Evolutionary conservation across 805 yeast genomes (phyloP).

Genomic region (Vanderwaltozyma polyspora): DNA sequence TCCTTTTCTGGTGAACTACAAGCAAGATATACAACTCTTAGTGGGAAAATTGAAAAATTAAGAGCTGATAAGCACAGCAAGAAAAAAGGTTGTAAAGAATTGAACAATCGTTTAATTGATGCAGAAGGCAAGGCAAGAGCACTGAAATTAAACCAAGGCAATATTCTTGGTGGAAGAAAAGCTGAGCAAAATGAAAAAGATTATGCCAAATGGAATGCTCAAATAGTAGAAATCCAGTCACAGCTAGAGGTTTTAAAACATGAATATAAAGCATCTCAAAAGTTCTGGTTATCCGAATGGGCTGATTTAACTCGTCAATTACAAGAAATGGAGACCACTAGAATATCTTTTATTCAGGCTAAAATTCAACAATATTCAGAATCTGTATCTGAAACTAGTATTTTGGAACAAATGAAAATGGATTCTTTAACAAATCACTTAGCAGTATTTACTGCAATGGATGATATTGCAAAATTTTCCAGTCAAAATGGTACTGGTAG

Average conservation of each 20-base stretch:
- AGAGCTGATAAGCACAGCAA: conserved; percentile 21
- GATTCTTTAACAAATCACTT: conserved; percentile 18
- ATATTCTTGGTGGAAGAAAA: conserved; percentile 20
- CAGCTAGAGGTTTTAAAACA: conserved; percentile 22
- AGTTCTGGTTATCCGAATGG: conserved; percentile 27
- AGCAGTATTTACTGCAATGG: conserved; percentile 19
- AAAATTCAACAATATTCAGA: conserved; percentile 21
- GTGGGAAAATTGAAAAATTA: conserved; percentile 22
- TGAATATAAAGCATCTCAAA: conserved; percentile 25
- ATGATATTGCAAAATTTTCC: conserved; percentile 24
- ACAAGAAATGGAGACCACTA: conserved; percentile 22
- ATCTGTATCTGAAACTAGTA: conserved; percentile 16
- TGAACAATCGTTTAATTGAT: conserved; percentile 18
- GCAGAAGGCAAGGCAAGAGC: conserved; percentile 19
- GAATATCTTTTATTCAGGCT: conserved; percentile 21
- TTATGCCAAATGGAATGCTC: conserved; percentile 22
- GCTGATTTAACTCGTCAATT: conserved; percentile 15
- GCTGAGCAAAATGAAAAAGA: conserved; percentile 21
- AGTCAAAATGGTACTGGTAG: conserved; percentile 27
- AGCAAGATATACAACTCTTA: conserved; percentile 20
- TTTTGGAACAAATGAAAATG: conserved; percentile 21
- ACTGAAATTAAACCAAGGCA: conserved; percentile 21
- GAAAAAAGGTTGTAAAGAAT: conserved; percentile 20
- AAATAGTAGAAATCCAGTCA: conserved; percentile 14
- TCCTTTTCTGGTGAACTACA: conserved; percentile 17